phyloP scores from a whole-genome alignment of 2,329 filamentous ascomycete species.

The Colletotrichum noveboracense region DNA sequence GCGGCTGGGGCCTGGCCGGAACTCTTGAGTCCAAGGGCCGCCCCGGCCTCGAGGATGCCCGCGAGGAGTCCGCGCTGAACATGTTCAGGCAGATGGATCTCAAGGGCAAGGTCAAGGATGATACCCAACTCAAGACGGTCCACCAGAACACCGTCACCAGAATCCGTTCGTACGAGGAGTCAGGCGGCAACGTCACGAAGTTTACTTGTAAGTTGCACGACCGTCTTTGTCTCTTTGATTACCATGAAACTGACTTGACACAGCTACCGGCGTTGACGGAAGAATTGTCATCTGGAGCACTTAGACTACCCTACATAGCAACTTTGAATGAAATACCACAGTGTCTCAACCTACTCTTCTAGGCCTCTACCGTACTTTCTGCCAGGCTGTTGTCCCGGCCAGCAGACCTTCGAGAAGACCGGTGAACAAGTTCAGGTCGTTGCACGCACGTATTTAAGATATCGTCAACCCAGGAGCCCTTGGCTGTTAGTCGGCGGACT shows the following conservation, averaged over 20 bases:
- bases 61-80: slow-evolving; percentile 93
- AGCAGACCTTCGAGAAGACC: neutral
- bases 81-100: slow-evolving; percentile 99
- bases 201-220: slow-evolving; percentile 78
- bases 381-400: neutral
- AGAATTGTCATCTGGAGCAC: slow-evolving; percentile 80
- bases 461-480: neutral
- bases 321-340: slow-evolving; percentile 9
- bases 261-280: slow-evolving; percentile 83
- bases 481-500: neutral
- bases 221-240: neutral
- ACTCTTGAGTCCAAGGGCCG: slow-evolving; percentile 78
- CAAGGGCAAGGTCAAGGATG: slow-evolving; percentile 89
- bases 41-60: slow-evolving; percentile 63
- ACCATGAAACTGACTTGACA: slow-evolving; percentile 26
- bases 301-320: slow-evolving; percentile 43
- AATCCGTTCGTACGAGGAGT: slow-evolving; percentile 75
- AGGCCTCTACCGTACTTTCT: neutral
- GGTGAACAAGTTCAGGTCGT: neutral
- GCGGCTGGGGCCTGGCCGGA: slow-evolving; percentile 84
- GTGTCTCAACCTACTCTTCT: neutral
- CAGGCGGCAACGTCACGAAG: slow-evolving; percentile 70
- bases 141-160: slow-evolving; percentile 97
- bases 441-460: neutral
- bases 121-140: slow-evolving; percentile 92